Evolutionary conservation across 805 yeast genomes (phyloP).

Genomic region (Cyberlindnera sargentensis): DNA sequence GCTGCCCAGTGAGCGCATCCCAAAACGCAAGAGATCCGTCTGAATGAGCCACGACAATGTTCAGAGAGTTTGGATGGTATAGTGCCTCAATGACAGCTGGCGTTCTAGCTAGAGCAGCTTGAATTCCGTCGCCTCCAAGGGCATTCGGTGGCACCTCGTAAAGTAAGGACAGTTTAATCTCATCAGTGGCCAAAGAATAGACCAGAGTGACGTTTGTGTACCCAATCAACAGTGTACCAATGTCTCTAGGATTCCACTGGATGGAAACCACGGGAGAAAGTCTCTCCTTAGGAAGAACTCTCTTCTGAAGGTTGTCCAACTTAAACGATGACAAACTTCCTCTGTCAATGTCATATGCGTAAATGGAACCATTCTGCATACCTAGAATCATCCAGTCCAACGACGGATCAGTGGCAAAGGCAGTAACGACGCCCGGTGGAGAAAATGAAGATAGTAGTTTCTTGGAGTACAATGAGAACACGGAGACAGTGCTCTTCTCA

Average conservation of each 20-base stretch:
- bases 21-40: constrained; percentile 88
- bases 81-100: constrained; percentile 46
- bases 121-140: constrained; percentile 56
- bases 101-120: constrained; percentile 25
- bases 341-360: constrained; percentile 77
- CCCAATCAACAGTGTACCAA: constrained; percentile 68
- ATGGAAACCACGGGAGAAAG: constrained; percentile 60
- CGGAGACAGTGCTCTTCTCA: constrained; percentile 49
- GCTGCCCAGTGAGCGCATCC: constrained; percentile 77
- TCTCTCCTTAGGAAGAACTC: constrained; percentile 46
- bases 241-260: constrained; percentile 84
- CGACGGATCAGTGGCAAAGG: constrained; percentile 76
- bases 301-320: constrained; percentile 65
- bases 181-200: constrained; percentile 58
- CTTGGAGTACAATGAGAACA: constrained; percentile 64
- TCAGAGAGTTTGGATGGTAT: constrained; percentile 93
- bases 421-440: constrained; percentile 60
- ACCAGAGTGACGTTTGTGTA: constrained; percentile 64
- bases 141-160: constrained; percentile 63
- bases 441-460: constrained; percentile 51
- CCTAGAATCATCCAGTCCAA: constrained; percentile 86
- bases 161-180: constrained; percentile 46
- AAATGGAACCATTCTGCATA: constrained; percentile 61
- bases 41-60: constrained; percentile 67
- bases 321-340: constrained; percentile 58